Conservation (phyloP, 108 stramenopile genomes). For the Phaeodactylum tricornutum region DNA sequence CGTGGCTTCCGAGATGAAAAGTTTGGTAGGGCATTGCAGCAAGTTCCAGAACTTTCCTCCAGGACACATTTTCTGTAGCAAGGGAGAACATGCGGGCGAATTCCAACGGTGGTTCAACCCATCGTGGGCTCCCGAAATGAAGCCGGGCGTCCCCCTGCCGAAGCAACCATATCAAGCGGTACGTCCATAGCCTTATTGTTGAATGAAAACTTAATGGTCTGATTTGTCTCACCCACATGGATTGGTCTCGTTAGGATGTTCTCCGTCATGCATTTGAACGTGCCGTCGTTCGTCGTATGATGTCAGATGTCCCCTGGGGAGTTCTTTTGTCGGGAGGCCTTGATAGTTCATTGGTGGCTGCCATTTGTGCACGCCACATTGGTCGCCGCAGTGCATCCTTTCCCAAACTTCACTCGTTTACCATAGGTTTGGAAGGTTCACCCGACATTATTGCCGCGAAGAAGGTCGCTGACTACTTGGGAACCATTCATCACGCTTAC, state of each 20-base stretch:
- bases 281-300: constrained; percentile 92
- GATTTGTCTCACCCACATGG: constrained; percentile 3
- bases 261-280: constrained; percentile 87
- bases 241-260: constrained; percentile 29
- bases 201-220: no score
- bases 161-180: constrained; percentile 58
- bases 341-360: constrained; percentile 94
- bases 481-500: constrained; percentile 96
- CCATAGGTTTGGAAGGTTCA: constrained; percentile 84
- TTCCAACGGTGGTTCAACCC: constrained; percentile 92
- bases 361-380: constrained; percentile 86
- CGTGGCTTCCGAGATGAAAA: constrained; percentile 94
- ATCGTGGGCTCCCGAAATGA: constrained; percentile 84
- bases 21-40: constrained; percentile 66
- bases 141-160: constrained; percentile 63
- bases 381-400: constrained; percentile 65
- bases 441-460: constrained; percentile 93
- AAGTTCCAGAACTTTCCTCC: constrained; percentile 90
- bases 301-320: constrained; percentile 99
- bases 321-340: constrained; percentile 95
- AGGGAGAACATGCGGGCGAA: constrained; percentile 61
- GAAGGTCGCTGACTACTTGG: constrained; percentile 88
- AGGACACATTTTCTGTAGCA: constrained; percentile 87
- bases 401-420: constrained; percentile 94
- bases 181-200: constrained; percentile 20